phyloP scores from a whole-genome alignment of 2,329 filamentous ascomycete genomes.

The Aspergillus uvarum region DNA sequence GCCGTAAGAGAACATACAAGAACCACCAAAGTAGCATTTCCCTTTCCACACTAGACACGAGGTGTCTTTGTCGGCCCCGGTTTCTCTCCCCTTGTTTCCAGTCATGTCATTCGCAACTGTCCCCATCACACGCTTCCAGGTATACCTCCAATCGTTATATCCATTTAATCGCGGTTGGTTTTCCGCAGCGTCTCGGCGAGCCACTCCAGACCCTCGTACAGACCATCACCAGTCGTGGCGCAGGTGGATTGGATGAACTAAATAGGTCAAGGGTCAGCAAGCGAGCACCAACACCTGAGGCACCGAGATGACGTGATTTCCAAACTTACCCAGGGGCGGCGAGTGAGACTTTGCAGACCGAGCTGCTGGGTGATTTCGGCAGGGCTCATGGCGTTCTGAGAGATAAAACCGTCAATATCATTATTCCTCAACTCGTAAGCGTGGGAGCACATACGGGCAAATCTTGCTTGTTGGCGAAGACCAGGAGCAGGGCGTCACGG shows the following conservation, averaged over 20 bases:
- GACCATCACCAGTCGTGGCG: conserved; percentile 97
- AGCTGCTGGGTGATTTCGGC: conserved; percentile 99
- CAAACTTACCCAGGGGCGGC: conserved; percentile 91
- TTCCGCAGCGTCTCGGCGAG: conserved; percentile 81
- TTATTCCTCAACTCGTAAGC: not conserved
- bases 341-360: conserved; percentile 96
- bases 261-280: conserved; percentile 1
- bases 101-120: conserved; percentile 33
- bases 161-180: conserved; percentile 51
- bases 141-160: conserved; percentile 36
- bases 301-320: conserved; percentile 14
- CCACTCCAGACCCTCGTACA: conserved; percentile 98
- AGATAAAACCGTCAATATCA: conserved; percentile 16
- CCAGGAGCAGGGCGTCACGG: conserved; percentile 90
- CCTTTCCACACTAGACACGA: conserved; percentile 26
- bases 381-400: conserved; percentile 97
- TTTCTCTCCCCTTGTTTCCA: conserved; percentile 27
- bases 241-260: conserved; percentile 99
- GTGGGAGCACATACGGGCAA: conserved; percentile 68
- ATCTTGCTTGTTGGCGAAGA: conserved; percentile 99
- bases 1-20: conserved; percentile 39
- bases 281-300: not conserved
- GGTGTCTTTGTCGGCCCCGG: conserved; percentile 33
- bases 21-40: conserved; percentile 33
- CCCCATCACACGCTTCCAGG: conserved; percentile 36